Conservation (phyloP, 139 green algal species). For the Picochlorum costavermella region DNA sequence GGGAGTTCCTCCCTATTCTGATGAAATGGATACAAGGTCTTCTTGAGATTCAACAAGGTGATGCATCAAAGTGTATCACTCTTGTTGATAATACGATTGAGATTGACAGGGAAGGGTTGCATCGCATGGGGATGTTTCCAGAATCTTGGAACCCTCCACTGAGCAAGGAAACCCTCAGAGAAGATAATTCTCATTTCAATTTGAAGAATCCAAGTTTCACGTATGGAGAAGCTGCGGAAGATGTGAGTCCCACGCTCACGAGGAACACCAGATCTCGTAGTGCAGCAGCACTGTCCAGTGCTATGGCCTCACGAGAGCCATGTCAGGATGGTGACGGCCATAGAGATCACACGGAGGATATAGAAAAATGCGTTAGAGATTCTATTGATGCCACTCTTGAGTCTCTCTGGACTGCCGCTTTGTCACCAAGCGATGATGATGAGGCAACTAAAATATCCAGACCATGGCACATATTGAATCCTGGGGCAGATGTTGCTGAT, state of each 20-base stretch:
- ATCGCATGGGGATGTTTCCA: slow-evolving; percentile 10
- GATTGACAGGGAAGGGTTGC: slow-evolving; percentile 4
- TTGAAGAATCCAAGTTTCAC: too few species aligned
- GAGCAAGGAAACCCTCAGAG: not conserved
- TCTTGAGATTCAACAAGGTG: not conserved
- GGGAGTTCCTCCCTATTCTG: slow-evolving; percentile 6
- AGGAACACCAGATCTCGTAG: too few species aligned
- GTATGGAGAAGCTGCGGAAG: too few species aligned
- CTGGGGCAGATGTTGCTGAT: slow-evolving; percentile 1
- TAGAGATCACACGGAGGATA: not conserved
- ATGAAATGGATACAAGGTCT: not conserved
- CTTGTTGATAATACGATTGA: slow-evolving; percentile 7
- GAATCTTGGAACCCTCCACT: slow-evolving; percentile 3
- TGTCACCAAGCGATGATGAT: not conserved
- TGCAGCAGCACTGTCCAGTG: too few species aligned
- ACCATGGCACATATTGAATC: slow-evolving; percentile 10
- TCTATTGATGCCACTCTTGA: not conserved
- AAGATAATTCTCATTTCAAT: not conserved
- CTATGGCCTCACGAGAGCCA: too few species aligned
- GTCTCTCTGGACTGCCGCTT: not conserved
- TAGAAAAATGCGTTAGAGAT: not conserved
- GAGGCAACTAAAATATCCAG: not conserved
- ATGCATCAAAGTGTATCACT: slow-evolving; percentile 2
- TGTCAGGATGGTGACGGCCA: not conserved
- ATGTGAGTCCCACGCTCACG: too few species aligned